Base-by-base conservation (phyloP, 2,329 filamentous ascomycete species). In the Trichoderma atroviride region DNA sequence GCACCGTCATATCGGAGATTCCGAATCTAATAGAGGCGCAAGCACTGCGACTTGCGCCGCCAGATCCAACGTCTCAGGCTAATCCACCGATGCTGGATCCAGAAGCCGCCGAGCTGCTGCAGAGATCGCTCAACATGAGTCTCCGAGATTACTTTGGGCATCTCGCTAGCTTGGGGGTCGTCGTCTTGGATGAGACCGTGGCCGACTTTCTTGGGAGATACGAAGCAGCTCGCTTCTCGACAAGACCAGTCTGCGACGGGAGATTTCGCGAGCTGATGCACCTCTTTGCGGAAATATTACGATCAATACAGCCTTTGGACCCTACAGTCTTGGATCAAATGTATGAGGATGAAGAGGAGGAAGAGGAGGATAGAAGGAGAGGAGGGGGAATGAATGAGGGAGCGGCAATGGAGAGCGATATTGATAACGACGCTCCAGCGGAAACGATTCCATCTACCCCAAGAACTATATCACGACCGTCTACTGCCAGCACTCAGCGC, bases 1-100 rank as follows among this genome's bases (percentile, higher is more conserved):
- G 85, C 74, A 89, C 89, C 2, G 93, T 99, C 29, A 84, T 97
- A 22, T 85, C 87, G 47, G 95, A 98, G 79, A 84, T 99, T 29
- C 93, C 94, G 1, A 91, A 96, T 76, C 85, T 98, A 33, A 92
- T 98, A 72, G 95, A 98, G 82, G 95, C 93, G 11, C 95, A 95
- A 78, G 95, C 94, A 0, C 88, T 97, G n/a, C 94, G 92, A 0
- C 86, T 97, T 47, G 93, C 92, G 0, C 93, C 90, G 35, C 83
- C 84, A 0, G 83, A 81, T 72, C 82, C 78, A 43, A 79, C 75
- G 40, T 82, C 81, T 22, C 74, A 75, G 43, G 74, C 76, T 22
- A 79, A 79, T 3, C 79, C 81, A 10, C 81, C 80, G 19, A 76
- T 84, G 27, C 86, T 92, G 2, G 90, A 94, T 74, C 83, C 87